Evolutionary conservation across 768 basidiomycete genomes (phyloP), one percentile per base, ranked within the genome.

Genomic region (Rhodotorula graminis): DNA sequence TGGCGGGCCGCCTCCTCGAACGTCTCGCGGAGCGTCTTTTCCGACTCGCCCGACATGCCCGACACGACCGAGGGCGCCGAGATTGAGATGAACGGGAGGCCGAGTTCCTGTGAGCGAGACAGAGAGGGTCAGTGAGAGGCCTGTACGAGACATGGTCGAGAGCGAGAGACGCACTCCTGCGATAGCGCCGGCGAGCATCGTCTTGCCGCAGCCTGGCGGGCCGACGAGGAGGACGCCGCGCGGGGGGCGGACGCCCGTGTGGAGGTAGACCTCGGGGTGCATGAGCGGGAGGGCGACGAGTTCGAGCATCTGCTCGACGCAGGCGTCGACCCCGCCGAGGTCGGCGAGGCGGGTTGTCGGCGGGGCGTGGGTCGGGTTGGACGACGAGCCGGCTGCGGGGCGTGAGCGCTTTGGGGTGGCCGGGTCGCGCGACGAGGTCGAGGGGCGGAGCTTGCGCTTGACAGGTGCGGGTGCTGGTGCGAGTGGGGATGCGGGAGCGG

Each of bases 21-120:
- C 0, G 92, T 93, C 78, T 97, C 95, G 56, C 96, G 84, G 10
- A 99, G 82, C 0, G 93, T 94, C 83, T 95, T 98, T 80, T 99
- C 96, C 0, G 92, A 94, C 81, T 99, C 96, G 59, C 96, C 96
- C 0, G 93, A 96, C 93, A 98, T 96, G 2, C 96, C 95, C 4
- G 91, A 93, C 15, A 99, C 93, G 70, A 99, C 90, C 0, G 91
- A 92, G 0, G 96, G 96, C 0, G 95, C 95, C 7, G 95, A 95
- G 71, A 99, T 88, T 63, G 84, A 90, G 75, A 99, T 93, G 79
- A 99, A 97, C 0, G 95, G 94, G 3, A 95, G 84, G 6, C 88
- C 89, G 8, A 97, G 85, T 84, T 97, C 93, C 94, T 96, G 76
- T 21, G 14, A 7, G 25, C 19, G 46, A 50, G 40, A 52, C 4